Evolutionary conservation across 1,139 yeast species (phyloP).

Genomic region (Zhuliangozyma parablackwelliae): DNA sequence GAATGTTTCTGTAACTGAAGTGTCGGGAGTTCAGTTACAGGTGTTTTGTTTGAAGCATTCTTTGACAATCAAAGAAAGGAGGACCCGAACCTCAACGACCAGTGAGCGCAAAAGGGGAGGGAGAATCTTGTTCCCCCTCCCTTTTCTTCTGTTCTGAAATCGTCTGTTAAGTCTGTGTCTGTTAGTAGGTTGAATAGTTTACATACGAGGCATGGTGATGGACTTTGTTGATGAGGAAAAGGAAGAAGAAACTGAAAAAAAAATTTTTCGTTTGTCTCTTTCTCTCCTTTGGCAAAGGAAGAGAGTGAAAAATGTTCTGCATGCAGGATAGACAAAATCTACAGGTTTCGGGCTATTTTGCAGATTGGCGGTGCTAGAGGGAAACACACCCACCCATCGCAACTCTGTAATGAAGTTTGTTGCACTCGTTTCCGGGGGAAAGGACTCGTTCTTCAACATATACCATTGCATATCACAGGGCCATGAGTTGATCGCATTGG

Average conservation of each 20-base stretch:
- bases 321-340: conserved; percentile 1
- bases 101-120: conserved; percentile 9
- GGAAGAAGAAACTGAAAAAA: conserved; percentile 3
- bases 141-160: conserved; percentile 10
- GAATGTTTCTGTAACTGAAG: conserved; percentile 53
- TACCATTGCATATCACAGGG: conserved; percentile 78
- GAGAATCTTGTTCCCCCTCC: conserved; percentile 1
- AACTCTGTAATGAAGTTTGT: conserved; percentile 68
- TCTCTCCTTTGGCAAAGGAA: conserved; percentile 1
- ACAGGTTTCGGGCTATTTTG: neutral
- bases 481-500: conserved; percentile 80
- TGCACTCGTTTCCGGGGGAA: conserved; percentile 92
- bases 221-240: conserved; percentile 8
- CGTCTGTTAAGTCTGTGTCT: conserved; percentile 6
- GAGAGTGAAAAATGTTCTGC: neutral
- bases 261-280: conserved; percentile 2
- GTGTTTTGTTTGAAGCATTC: conserved; percentile 12
- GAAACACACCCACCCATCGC: neutral
- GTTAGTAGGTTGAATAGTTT: conserved; percentile 3
- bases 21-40: conserved; percentile 81
- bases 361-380: neutral
- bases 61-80: conserved; percentile 35
- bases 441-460: conserved; percentile 88
- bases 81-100: conserved; percentile 69
- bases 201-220: conserved; percentile 56